A percentile compares a stretch with the other conserved stretches of the same genome.
Conservation (phyloP, 2,329 filamentous ascomycete species). For the Fusarium longipes region DNA sequence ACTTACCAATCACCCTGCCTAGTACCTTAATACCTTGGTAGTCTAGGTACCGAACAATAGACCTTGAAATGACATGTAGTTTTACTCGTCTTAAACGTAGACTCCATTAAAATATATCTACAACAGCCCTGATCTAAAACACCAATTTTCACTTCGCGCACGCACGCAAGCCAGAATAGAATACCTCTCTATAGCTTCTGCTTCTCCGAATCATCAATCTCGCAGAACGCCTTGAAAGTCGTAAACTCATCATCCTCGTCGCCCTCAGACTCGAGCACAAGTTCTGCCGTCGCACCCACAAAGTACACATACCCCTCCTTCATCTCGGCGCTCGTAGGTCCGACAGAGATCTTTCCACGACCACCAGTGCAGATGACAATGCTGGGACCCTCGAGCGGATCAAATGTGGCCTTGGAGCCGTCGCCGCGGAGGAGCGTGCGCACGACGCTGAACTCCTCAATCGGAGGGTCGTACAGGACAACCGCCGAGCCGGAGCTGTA, state of each 20-base stretch:
- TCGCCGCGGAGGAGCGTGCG: slow-evolving; percentile 77
- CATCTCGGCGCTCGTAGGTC: slow-evolving; percentile 80
- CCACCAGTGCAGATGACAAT: slow-evolving; percentile 92
- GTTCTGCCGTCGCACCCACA: slow-evolving; percentile 87
- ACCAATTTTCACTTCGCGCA: slow-evolving; percentile 10
- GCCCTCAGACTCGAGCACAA: slow-evolving; percentile 76
- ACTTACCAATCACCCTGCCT: no score
- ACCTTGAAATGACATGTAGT: no score
- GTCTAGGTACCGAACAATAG: no score
- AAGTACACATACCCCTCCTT: slow-evolving; percentile 82
- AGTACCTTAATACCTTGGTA: no score
- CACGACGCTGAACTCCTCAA: slow-evolving; percentile 94
- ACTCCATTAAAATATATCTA: slow-evolving; percentile 18
- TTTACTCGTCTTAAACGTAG: background rate
- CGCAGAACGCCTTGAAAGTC: slow-evolving; percentile 94
- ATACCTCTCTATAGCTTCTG: slow-evolving; percentile 34
- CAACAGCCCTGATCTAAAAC: background rate
- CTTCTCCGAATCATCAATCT: slow-evolving; percentile 68
- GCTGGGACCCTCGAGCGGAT: slow-evolving; percentile 86
- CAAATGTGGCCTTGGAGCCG: slow-evolving; percentile 87
- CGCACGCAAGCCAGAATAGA: background rate
- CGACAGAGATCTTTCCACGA: slow-evolving; percentile 84
- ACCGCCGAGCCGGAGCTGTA: slow-evolving; percentile 81
- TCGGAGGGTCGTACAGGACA: slow-evolving; percentile 90
- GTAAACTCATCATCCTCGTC: slow-evolving; percentile 76